phyloP scores from a whole-genome alignment of 441 rosid species.

The Gossypium davidsonii region DNA sequence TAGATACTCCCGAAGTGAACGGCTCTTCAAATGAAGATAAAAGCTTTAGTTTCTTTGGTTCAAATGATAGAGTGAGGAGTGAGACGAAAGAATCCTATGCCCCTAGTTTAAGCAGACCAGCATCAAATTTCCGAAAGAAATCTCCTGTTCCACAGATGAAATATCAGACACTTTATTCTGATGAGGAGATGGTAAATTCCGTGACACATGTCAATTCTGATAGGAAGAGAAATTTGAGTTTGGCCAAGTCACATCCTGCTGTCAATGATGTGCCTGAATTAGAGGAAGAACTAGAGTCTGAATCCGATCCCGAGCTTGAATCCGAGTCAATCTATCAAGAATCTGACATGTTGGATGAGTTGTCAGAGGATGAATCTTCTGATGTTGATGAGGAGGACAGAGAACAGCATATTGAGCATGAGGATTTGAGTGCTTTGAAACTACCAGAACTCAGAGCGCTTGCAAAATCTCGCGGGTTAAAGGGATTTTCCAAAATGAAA shows the following conservation, averaged over 20 bases:
- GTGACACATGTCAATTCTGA: slow-evolving; percentile 21
- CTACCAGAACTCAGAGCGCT: slow-evolving; percentile 50
- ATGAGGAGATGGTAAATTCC: slow-evolving; percentile 34
- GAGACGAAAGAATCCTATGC: slow-evolving; percentile 25
- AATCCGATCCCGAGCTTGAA: slow-evolving; percentile 11
- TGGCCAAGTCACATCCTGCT: slow-evolving; percentile 29
- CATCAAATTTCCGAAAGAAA: slow-evolving; percentile 52
- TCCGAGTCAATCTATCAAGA: slow-evolving; percentile 22
- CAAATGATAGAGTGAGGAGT: slow-evolving; percentile 17
- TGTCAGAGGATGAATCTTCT: slow-evolving; percentile 35
- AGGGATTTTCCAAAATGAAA: slow-evolving; percentile 77
- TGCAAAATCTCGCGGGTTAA: slow-evolving; percentile 72
- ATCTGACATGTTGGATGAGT: slow-evolving; percentile 21
- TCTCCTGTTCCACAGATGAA: slow-evolving; percentile 57
- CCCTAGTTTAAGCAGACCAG: slow-evolving; percentile 39
- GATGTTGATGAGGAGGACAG: slow-evolving; percentile 28
- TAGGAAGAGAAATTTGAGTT: slow-evolving; percentile 31
- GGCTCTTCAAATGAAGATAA: slow-evolving; percentile 27
- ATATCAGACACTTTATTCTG: slow-evolving; percentile 37
- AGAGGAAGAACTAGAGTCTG: slow-evolving; percentile 14
- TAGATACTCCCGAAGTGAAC: slow-evolving; percentile 31
- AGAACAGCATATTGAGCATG: slow-evolving; percentile 23
- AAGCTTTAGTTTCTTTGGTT: slow-evolving; percentile 17
- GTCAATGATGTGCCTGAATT: slow-evolving; percentile 20
- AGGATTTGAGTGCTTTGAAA: slow-evolving; percentile 53